Evolutionary conservation across 2,329 filamentous ascomycete species (phyloP), one percentile per base, ranked within the genome.

Genomic region (Penicillium sp.): DNA sequence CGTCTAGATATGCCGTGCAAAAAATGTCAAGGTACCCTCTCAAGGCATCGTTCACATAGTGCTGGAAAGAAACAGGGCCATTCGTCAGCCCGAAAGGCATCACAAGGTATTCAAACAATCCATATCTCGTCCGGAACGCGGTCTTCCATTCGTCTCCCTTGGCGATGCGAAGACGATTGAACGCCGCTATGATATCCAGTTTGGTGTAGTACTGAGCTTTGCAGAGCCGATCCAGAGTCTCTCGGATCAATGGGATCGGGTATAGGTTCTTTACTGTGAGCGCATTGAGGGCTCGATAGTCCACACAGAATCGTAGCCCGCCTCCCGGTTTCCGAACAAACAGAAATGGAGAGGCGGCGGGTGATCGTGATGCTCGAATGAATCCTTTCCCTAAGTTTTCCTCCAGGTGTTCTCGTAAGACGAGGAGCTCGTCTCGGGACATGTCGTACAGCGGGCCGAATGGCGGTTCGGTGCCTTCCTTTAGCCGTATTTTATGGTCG

Each of bases 241-340:
- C 56, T 3, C 45, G 46, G 29, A 71, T 68, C 16, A 70, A 45
- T 0, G 51, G 61, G 16, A 73, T 19, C 0, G 51, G 58, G 36
- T 68, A 67, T 2, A 51, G 26, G 53, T 72, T 62, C 47, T 74
- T 74, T n/a, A 62, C 49, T 1, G 59, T 73, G 23, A 72, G 58
- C 4, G 39, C 19, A 47, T 74, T 74, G 30, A 74, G 45, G 1
- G 47, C 39, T 27, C 56, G n/a, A 42, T 71, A 73, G 45, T 74
- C 59, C 2, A 73, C 52, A 52, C 60, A 70, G 11, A 70, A 39
- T 3, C 56, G 26, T 7, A 69, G 51, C 0, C 26, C 27, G 18
- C 30, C 23, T 9, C 19, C 44, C 4, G 13, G 23, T 26, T 56
- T 56, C 13, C 7, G 10, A 7, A 47, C 53, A 3, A 60, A 45